Base-by-base conservation (phyloP, 2,329 filamentous ascomycete genomes). In the Zymoseptoria tritici region DNA sequence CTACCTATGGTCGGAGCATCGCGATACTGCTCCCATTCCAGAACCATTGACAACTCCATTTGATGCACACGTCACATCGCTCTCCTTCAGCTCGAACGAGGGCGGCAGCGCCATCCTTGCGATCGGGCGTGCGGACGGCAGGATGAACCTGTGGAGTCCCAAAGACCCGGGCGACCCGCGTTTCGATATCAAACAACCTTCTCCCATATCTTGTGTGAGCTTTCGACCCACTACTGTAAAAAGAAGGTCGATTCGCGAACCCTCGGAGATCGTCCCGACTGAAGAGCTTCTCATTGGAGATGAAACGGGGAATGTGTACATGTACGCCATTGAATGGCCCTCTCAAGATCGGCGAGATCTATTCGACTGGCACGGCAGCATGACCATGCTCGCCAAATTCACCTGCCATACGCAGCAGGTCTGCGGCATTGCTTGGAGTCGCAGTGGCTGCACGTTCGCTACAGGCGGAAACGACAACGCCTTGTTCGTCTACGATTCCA, bases 401-500 rank as follows among this genome's bases (percentile, higher is more conserved):
- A 81, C 81, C 31, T 84, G 90, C 7, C 93, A 97, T 72, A 84
- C 81, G 1, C 91, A 97, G 74, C 92, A 97, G 70, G 87, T 99
- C 57, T 99, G 94, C 69, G 93, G 93, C 1, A 79, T 99, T n/a
- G 83, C 89, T 2, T 97, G 92, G 90, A 92, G 91, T 3, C 78
- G 79, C 2, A 85, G 90, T 68, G 91, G 91, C 3, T 80, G 81
- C 2, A 81, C 86, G 42, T 92, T 99, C 72, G 91, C 90, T 13
- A 91, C 90, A 4, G 92, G 94, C 6, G 91, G 90, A 22, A 97
- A 99, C 71, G 94, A 99, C 77, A 97, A 97, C 70, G 75, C 85
- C 2, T 95, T 93, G 70, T 89, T 86, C 66, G 80, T 97, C 1
- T 96, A 95, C 72, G 84, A 92, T 57, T 82, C 83, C 2, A 79